phyloP scores from a whole-genome alignment of 1,284 basidiomycete species.

The Melanopsichium pennsylvanicum region DNA sequence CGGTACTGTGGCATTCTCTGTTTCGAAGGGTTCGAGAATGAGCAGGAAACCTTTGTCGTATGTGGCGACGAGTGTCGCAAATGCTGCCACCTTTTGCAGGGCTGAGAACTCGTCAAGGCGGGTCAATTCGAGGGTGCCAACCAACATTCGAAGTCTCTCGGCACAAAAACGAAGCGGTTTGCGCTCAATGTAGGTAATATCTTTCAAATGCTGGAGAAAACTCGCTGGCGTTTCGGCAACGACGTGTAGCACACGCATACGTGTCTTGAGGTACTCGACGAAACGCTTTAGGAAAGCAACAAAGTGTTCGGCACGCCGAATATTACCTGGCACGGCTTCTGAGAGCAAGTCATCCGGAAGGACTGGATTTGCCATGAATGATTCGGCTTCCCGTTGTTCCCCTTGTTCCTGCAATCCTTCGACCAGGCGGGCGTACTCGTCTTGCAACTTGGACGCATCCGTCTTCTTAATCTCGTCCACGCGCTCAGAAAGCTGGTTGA shows the following conservation, averaged over 20 bases:
- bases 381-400: slow-evolving; percentile 76
- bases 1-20: slow-evolving; percentile 96
- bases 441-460: slow-evolving; percentile 91
- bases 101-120: slow-evolving; percentile 90
- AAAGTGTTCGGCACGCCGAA: slow-evolving; percentile 98
- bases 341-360: slow-evolving; percentile 92
- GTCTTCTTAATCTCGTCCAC: slow-evolving; percentile 97
- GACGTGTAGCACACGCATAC: slow-evolving; percentile 98
- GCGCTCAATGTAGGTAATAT: slow-evolving; percentile 97
- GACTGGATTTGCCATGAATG: slow-evolving; percentile 85
- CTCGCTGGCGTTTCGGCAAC: slow-evolving; percentile 99
- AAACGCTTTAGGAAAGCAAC: slow-evolving; percentile 97
- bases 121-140: slow-evolving; percentile 88
- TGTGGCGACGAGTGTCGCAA: slow-evolving; percentile 95
- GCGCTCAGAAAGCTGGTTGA: slow-evolving; percentile 84
- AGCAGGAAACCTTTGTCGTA: slow-evolving; percentile 98
- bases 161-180: slow-evolving; percentile 96
- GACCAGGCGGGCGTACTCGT: slow-evolving; percentile 96
- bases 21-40: slow-evolving; percentile 98
- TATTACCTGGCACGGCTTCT: slow-evolving; percentile 97
- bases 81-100: slow-evolving; percentile 92
- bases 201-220: slow-evolving; percentile 96
- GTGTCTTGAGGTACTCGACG: slow-evolving; percentile 98
- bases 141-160: slow-evolving; percentile 90
- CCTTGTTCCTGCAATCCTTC: slow-evolving; percentile 80